These are phyloP conservation scores for Podila verticillata DNA, from an alignment of 192 early-diverging fungal genomes.

Conservation along the genomic window DNA sequence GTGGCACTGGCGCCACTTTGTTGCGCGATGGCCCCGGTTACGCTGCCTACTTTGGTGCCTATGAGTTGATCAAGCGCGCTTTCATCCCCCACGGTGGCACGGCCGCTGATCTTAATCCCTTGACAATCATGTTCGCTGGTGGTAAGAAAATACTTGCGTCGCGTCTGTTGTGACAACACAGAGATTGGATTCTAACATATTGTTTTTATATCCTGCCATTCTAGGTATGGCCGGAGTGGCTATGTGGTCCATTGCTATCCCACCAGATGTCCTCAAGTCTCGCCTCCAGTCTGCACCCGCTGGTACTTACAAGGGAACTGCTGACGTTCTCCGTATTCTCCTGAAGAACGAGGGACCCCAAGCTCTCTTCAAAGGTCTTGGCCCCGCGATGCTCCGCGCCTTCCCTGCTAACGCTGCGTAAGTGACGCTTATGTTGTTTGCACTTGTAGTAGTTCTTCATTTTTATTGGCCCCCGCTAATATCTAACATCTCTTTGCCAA, in stretches of 20 bases:
- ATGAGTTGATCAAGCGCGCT: constrained; percentile 84
- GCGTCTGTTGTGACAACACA: too few relatives aligned
- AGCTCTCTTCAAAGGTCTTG: constrained; percentile 88
- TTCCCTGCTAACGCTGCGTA: constrained; percentile 87
- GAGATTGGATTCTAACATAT: background rate
- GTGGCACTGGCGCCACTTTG: constrained; percentile 94
- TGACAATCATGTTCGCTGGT: constrained; percentile 90
- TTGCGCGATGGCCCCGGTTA: constrained; percentile 93
- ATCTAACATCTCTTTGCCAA: background rate
- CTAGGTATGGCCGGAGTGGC: constrained; percentile 93
- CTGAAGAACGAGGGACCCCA: constrained; percentile 74
- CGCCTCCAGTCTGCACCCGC: constrained; percentile 88
- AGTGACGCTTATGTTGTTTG: constrained; percentile 61
- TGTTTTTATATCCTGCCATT: background rate
- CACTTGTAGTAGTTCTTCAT: background rate
- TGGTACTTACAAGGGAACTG: constrained; percentile 83
- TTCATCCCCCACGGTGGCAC: constrained; percentile 72
- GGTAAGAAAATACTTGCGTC: constrained; percentile 69
- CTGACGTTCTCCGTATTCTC: constrained; percentile 68
- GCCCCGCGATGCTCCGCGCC: constrained; percentile 87
- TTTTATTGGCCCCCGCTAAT: background rate
- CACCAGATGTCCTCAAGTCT: constrained; percentile 93
- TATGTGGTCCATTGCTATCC: constrained; percentile 97
- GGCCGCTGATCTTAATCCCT: constrained; percentile 78
- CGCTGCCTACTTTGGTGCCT: constrained; percentile 95